phyloP scores from a whole-genome alignment of 331 rosid genomes.

The Pyracantha coccinea region DNA sequence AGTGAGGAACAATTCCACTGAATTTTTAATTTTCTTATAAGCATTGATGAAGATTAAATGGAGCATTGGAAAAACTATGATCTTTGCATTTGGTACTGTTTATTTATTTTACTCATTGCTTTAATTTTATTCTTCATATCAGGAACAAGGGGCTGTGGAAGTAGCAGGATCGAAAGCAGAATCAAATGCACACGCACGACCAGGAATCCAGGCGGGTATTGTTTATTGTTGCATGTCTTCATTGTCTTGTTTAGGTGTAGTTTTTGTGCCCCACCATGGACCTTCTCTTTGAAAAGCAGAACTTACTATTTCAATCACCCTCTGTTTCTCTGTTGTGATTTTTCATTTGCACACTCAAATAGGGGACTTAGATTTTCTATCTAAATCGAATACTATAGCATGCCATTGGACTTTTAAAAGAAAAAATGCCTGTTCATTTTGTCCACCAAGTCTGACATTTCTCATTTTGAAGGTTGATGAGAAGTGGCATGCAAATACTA shows the following conservation, averaged over 20 bases:
- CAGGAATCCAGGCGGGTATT: constrained; percentile 34
- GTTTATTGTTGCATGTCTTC: constrained; percentile 16
- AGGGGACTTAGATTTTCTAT: not conserved
- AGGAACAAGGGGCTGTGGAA: constrained; percentile 25
- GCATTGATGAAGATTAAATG: not conserved
- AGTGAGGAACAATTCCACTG: not conserved
- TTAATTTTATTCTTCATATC: constrained; percentile 1
- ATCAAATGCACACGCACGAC: not conserved
- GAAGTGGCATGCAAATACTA: constrained; percentile 16
- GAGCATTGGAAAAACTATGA: no score
- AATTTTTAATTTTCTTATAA: not conserved
- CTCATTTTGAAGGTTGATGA: constrained; percentile 31
- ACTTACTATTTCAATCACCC: not conserved
- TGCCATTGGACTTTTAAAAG: not conserved
- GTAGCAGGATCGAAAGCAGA: constrained; percentile 14
- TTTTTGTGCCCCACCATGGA: constrained; percentile 6
- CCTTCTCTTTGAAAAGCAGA: not conserved
- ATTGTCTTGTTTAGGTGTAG: not conserved
- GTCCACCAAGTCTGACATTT: constrained; percentile 17
- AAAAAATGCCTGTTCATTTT: not conserved
- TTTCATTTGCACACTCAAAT: not conserved
- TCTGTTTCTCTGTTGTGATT: not conserved
- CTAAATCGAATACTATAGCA: not conserved
- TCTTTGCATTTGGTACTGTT: no score
- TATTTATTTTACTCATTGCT: not conserved